phyloP scores from a whole-genome alignment of 2,329 filamentous ascomycete genomes.

The Bisporella sp. region DNA sequence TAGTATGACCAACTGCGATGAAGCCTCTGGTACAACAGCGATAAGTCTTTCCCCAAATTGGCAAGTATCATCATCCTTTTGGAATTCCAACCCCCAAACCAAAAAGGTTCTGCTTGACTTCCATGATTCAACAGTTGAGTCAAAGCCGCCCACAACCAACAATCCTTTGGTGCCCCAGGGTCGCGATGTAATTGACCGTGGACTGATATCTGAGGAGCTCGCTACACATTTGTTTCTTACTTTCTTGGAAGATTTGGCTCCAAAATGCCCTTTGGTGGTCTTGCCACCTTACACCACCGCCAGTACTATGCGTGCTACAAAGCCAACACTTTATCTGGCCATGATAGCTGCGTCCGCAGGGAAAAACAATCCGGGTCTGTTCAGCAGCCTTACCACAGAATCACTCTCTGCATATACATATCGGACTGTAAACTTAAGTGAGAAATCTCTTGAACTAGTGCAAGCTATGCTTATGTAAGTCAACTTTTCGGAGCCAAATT shows the following conservation, averaged over 20 bases:
- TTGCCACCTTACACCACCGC: slow-evolving; percentile 45
- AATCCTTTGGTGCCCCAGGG: neutral
- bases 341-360: slow-evolving; percentile 58
- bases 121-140: slow-evolving; percentile 5
- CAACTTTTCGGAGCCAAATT: too few species aligned
- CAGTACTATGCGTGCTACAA: slow-evolving; percentile 44
- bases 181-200: slow-evolving; percentile 43
- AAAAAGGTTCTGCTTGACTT: neutral
- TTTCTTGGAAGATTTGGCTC: slow-evolving; percentile 49
- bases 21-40: neutral
- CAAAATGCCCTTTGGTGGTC: slow-evolving; percentile 52
- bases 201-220: slow-evolving; percentile 46
- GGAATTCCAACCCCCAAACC: too few species aligned
- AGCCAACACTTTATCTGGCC: slow-evolving; percentile 61
- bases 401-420: slow-evolving; percentile 37
- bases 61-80: neutral
- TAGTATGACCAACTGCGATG: neutral
- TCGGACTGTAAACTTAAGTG: slow-evolving; percentile 35
- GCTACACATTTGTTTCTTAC: slow-evolving; percentile 46
- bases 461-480: slow-evolving; percentile 34
- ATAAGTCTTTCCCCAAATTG: neutral
- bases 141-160: neutral
- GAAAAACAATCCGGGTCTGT: slow-evolving; percentile 33
- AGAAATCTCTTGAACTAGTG: slow-evolving; percentile 41
- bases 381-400: slow-evolving; percentile 36